Evolutionary conservation across 164 flowering plant genomes (phyloP).

Genomic region (Liquidambar formosana): DNA sequence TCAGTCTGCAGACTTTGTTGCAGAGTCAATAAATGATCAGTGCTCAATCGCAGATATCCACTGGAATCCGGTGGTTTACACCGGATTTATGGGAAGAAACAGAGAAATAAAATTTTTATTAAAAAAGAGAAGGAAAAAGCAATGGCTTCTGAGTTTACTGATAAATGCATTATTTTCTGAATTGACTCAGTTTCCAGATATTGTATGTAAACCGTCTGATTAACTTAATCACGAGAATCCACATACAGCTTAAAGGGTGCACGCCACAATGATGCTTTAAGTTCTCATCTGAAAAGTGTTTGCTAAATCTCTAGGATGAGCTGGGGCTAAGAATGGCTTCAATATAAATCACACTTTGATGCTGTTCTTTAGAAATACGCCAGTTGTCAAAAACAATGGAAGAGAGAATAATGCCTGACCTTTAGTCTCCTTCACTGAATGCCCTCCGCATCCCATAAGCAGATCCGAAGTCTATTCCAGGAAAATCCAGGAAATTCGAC

Average conservation of each 20-base stretch:
- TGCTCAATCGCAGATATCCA: constrained; percentile 11
- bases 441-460: constrained; percentile 92
- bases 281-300: background rate
- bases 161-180: too few relatives aligned
- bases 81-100: background rate
- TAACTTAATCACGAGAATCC: background rate
- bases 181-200: background rate
- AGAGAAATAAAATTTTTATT: too few relatives aligned
- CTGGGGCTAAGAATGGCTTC: too few relatives aligned
- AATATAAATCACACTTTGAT: too few relatives aligned
- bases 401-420: constrained; percentile 41
- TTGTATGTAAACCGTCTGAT: background rate
- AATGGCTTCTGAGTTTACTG: too few relatives aligned
- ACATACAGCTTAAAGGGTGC: background rate
- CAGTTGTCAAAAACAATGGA: background rate
- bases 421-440: constrained; percentile 95
- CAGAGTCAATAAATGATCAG: constrained; percentile 21
- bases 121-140: too few relatives aligned
- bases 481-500: constrained; percentile 67
- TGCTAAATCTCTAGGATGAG: background rate
- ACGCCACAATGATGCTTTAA: too few relatives aligned
- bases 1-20: constrained; percentile 34
- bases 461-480: constrained; percentile 56
- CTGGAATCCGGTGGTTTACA: constrained; percentile 7
- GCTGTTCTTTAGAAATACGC: too few relatives aligned